Base-by-base conservation (phyloP, 805 yeast genomes). In the Kuraishia piskuri region DNA sequence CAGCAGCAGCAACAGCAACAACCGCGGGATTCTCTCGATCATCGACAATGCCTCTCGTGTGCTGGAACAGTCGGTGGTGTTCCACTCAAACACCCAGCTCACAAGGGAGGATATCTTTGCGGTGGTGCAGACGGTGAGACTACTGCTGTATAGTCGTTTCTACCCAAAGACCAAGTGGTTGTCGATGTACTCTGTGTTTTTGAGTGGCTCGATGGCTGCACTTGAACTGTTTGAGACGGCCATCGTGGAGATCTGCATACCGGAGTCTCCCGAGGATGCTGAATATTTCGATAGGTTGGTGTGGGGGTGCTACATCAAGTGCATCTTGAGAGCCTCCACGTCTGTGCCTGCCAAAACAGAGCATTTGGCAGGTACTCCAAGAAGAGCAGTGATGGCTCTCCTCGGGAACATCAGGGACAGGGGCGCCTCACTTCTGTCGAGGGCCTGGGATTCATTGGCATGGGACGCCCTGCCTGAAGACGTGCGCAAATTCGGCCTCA, bases 131-230 rank as follows among this genome's bases (percentile, higher is more conserved):
- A 44, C 82, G 8, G 73, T 81, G 19, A 77, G 79, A 58, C 64
- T 76, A 25, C 66, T 84, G 55, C 65, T 82, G 52, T 78, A 75
- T 56, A 77, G 83, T 36, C 75, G 73, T 51, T 82, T 78, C 62
- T 86, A 78, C 71, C 92, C 92, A 2, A 75, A 76, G 48, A 77
- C 75, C 26, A 83, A 80, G 59, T 90, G 96, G 96, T 66, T 88
- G 6, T 84, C 94, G 0, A 66, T 88, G 22, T 77, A 81, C 55
- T 77, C 87, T 0, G 58, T 83, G 56, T 67, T 83, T 21, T 72
- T 79, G 36, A 84, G 84, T 57, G 78, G 83, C 23, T 67, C 83
- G 49, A 70, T 83, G 52, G 71, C 77, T 46, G 68, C 82, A 2
- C 68, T 85, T 55, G 84, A 78, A 58, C 67, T 84, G 58, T 64